Evolutionary conservation across 768 basidiomycete species (phyloP).

Genomic region (Hericium rajendrae): DNA sequence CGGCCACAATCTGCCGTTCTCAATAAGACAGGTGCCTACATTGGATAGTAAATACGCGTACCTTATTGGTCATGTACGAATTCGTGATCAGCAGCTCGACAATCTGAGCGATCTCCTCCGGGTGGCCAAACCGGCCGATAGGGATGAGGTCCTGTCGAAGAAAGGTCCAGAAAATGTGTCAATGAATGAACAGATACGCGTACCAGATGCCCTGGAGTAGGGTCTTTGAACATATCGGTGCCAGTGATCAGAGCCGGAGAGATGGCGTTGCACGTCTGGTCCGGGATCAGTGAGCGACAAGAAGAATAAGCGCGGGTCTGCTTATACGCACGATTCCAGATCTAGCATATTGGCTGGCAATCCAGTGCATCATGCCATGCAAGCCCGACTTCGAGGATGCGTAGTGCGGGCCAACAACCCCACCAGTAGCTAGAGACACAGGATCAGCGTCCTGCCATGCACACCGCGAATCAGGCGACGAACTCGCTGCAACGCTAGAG

Average conservation of each 20-base stretch:
- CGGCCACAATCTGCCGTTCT: slow-evolving; percentile 8
- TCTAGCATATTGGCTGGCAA: slow-evolving; percentile 39
- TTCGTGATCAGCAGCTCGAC: slow-evolving; percentile 41
- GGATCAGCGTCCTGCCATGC: background rate
- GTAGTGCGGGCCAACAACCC: slow-evolving; percentile 47
- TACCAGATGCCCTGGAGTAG: slow-evolving; percentile 26
- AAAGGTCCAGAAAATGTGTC: background rate
- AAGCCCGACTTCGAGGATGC: slow-evolving; percentile 47
- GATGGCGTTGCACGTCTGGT: slow-evolving; percentile 41
- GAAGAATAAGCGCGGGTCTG: too few relatives aligned
- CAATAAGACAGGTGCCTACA: background rate
- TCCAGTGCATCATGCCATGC: slow-evolving; percentile 46
- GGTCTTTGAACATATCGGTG: slow-evolving; percentile 39
- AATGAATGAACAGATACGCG: slow-evolving; percentile 1
- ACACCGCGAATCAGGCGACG: background rate
- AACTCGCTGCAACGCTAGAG: slow-evolving; percentile 43
- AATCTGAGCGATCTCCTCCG: slow-evolving; percentile 42
- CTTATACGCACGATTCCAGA: slow-evolving; percentile 34
- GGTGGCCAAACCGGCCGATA: slow-evolving; percentile 39
- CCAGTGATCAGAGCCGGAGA: slow-evolving; percentile 43
- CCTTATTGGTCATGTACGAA: slow-evolving; percentile 51
- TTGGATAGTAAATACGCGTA: slow-evolving; percentile 10
- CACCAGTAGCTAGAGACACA: slow-evolving; percentile 30
- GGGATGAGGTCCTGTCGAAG: slow-evolving; percentile 34
- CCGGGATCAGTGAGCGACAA: too few relatives aligned